Base-by-base conservation (phyloP, 768 basidiomycete genomes). In the Amanita molliuscula region DNA sequence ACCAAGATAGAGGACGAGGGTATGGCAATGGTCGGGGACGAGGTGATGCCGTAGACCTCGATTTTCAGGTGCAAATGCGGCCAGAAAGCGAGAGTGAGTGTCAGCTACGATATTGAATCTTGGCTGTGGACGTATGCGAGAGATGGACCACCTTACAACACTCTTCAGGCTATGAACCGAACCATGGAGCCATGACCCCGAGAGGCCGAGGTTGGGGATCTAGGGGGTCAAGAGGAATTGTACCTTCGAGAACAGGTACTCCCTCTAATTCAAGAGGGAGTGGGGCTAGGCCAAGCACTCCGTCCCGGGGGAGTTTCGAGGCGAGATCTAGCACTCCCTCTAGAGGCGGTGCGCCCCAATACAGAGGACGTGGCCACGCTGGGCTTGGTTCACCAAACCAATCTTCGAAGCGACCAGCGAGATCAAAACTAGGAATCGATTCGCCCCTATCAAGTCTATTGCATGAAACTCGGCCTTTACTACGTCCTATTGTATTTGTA, bases 401-500 rank as follows among this genome's bases (percentile, higher is more conserved):
- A 15, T 56, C 54, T 3, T 11, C 29, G 4, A 60, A 64, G 8
- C 61, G 59, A 11, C 16, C 11, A 18, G 15, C 41, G 29, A 34
- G 15, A 62, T 62, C 31, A 69, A 64, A 56, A 54, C 66, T 43
- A 16, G 61, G 65, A 9, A 57, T 62, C n/a, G 69, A 73, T 41
- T 72, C 73, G 2, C 67, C 81, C 3, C 65, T 84, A 15, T 84
- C 83, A 1, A 71, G 67, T 20, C 57, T 82, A 37, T 66, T 85
- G 6, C 71, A 76, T 52, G 64, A 73, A 21, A 75, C 79, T 34
- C 66, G 87, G 25, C 85, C 84, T 1, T 66, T 79, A 0, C 67
- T 89, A 15, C 68, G 70, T n/a, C 88, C 87, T 0, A 67, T 91
- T 55, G 65, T 65, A 10, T 90, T 91, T 55, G 84, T 90, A 10